Evolutionary conservation across 495 filamentous ascomycete species (phyloP), one percentile per base, ranked within the genome.

Genomic region (Cudoniella acicularis): DNA sequence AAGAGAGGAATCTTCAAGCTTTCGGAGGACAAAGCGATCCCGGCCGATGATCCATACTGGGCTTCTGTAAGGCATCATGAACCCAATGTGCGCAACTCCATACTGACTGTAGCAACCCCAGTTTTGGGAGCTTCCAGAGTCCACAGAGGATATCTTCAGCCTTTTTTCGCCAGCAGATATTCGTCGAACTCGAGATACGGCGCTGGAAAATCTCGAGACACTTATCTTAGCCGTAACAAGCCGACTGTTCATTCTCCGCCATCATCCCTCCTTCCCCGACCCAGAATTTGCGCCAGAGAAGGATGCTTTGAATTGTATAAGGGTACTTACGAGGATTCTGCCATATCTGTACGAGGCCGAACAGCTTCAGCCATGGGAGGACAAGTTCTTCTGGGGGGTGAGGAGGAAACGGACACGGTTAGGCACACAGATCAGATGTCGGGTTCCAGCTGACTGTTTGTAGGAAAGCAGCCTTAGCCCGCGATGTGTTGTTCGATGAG

Each of bases 91-190:
- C 10, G 13, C 42, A 36, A 59, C n/a, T 24, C 52, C 21, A 10
- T 16, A 41, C 24, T 64, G 51, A 56, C 27, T 54, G 71, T 25
- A 68, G 52, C 55, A 36, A 56, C 41, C 48, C 10, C 65, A 96
- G 92, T 99, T 97, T 76, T 97, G 93, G 91, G 90, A 97, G 74
- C 87, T 99, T 21, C 94, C 95, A 61, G 95, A 98, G 73, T 92
- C 91, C 13, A 82, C 90, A 36, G 94, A 98, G 61, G 94, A 99
- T 75, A 86, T 98, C 67, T 98, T 98, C 78, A 95, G 90, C 62
- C 84, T 99, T 53, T 99, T 98, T 73, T 91, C 92, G 48, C 87
- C 92, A 10, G 84, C 89, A 30, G 94, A 99, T 73, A 92, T 99
- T 54, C 89, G 95, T 55, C 85, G 92, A 61, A 92, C 91, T 36